Conservation (phyloP, 306 rosid genomes). For the Canavalia gladiata region DNA sequence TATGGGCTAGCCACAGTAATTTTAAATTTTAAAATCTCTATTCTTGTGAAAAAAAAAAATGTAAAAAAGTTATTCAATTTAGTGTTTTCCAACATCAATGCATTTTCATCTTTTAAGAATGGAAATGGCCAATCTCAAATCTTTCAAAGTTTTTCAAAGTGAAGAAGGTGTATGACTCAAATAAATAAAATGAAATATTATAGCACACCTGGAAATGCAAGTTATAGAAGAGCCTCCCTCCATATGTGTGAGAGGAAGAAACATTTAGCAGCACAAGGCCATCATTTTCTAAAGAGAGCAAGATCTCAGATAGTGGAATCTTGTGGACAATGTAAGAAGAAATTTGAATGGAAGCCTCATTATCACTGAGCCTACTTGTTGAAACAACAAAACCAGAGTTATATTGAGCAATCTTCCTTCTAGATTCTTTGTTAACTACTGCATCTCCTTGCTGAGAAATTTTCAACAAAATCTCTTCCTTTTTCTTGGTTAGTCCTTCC, state of each 20-base stretch:
- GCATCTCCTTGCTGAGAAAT: slow-evolving; percentile 26
- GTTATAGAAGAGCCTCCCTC: slow-evolving; percentile 62
- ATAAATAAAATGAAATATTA: no score
- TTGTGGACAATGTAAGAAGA: slow-evolving; percentile 46
- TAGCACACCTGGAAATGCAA: slow-evolving; percentile 41
- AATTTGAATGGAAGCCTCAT: slow-evolving; percentile 66
- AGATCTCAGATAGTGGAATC: slow-evolving; percentile 55
- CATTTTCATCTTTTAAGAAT: no score
- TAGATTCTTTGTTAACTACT: slow-evolving; percentile 12
- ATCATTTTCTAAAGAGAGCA: slow-evolving; percentile 62
- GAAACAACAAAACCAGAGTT: slow-evolving; percentile 57
- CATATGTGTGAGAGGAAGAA: slow-evolving; percentile 70
- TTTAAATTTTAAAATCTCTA: not conserved
- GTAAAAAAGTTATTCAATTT: no score
- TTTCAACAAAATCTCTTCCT: slow-evolving; percentile 58
- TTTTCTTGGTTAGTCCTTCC: slow-evolving; percentile 58
- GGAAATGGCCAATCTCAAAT: no score
- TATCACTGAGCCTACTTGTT: slow-evolving; percentile 56
- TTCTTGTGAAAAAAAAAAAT: not conserved
- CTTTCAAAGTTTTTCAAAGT: no score
- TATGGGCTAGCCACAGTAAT: not conserved
- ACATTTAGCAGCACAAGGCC: slow-evolving; percentile 61
- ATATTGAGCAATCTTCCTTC: slow-evolving; percentile 23
- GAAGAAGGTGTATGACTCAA: no score
- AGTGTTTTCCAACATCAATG: no score